Percentiles rank a stretch among this genome's conserved stretches.
phyloP scores from a whole-genome alignment of 805 yeast genomes.

The Cyberlindnera meyerae region DNA sequence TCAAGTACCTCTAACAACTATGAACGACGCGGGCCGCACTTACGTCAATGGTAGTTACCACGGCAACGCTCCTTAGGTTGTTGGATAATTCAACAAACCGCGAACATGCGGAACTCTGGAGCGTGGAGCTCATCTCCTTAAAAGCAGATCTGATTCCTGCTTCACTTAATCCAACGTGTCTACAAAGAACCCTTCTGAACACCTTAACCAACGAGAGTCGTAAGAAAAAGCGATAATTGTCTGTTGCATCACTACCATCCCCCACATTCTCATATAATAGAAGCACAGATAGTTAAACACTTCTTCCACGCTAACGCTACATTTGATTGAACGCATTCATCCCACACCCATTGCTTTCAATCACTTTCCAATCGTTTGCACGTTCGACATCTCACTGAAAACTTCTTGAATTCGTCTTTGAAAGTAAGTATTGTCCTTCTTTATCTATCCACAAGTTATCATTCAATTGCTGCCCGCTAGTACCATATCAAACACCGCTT shows the following conservation, averaged over 20 bases:
- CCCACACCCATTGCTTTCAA: neutral
- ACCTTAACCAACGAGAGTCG: no score
- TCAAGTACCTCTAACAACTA: neutral
- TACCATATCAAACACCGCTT: no score
- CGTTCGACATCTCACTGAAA: neutral
- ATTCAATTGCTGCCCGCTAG: neutral
- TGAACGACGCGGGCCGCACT: slow-evolving; percentile 1
- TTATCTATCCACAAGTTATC: neutral
- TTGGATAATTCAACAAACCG: slow-evolving; percentile 4
- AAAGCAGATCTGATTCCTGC: no score
- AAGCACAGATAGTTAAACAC: no score
- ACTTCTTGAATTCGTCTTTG: slow-evolving; percentile 2
- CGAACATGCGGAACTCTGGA: neutral
- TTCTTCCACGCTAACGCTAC: no score
- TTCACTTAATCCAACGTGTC: no score
- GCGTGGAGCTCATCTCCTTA: neutral
- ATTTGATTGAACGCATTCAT: neutral
- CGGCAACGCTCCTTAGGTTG: slow-evolving; percentile 1
- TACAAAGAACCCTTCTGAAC: no score
- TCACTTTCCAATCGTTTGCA: no score
- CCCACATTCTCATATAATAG: no score
- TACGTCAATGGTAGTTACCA: slow-evolving; percentile 4
- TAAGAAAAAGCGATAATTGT: no score
- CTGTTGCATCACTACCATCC: no score
- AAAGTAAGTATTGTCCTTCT: slow-evolving; percentile 5